A percentile compares a stretch with the other conserved stretches of the same genome.
Conservation (phyloP, 805 yeast genomes). For the Wickerhamiella siamensis region DNA sequence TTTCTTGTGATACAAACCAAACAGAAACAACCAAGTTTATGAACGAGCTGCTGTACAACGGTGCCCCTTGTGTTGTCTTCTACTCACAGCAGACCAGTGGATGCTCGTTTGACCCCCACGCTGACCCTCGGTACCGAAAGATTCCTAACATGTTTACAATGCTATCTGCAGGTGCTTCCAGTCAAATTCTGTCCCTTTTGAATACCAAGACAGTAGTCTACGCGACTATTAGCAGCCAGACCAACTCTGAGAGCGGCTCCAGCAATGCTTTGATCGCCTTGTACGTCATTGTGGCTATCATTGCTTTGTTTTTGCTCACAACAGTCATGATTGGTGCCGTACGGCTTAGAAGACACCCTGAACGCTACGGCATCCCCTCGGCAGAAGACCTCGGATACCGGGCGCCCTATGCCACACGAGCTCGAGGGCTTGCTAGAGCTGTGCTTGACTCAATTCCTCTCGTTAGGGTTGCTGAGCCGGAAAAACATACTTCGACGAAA, state of each 20-base stretch:
- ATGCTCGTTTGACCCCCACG: slow-evolving; percentile 3
- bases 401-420: slow-evolving; percentile 14
- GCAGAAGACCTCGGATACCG: slow-evolving; percentile 4
- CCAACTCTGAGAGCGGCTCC: background rate
- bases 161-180: background rate
- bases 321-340: slow-evolving; percentile 23
- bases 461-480: slow-evolving; percentile 13
- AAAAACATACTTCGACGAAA: background rate
- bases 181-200: background rate
- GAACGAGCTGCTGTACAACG: background rate
- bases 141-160: slow-evolving; percentile 11
- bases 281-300: slow-evolving; percentile 1
- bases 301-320: slow-evolving; percentile 6
- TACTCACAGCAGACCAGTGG: slow-evolving; percentile 3
- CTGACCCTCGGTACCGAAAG: slow-evolving; percentile 1
- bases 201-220: background rate
- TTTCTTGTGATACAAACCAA: slow-evolving; percentile 6
- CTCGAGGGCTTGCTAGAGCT: slow-evolving; percentile 26
- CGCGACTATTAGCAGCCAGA: background rate
- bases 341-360: slow-evolving; percentile 25
- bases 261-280: slow-evolving; percentile 4
- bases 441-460: slow-evolving; percentile 26
- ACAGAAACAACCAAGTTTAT: background rate
- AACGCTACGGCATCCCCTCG: slow-evolving; percentile 20
- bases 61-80: slow-evolving; percentile 5